These are phyloP conservation scores for Coprinopsis marcescibilis DNA, from an alignment of 768 basidiomycete species.

Conservation along the genomic window DNA sequence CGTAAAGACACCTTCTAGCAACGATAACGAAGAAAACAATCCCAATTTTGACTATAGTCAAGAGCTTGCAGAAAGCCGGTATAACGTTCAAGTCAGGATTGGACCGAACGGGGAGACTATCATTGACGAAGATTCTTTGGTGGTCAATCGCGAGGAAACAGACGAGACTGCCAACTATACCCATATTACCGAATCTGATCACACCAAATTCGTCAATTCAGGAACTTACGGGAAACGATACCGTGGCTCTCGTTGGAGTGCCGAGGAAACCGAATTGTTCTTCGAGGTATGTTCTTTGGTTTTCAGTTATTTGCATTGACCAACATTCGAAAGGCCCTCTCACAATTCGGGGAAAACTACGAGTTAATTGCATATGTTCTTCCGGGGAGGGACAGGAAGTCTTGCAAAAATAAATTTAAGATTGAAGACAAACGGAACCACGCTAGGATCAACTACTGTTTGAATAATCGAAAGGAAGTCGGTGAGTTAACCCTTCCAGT, in stretches of 20 bases:
- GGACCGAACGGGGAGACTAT: slow-evolving; percentile 85
- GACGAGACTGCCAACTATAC: slow-evolving; percentile 67
- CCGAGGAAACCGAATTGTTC: slow-evolving; percentile 86
- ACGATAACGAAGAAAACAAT: slow-evolving; percentile 39
- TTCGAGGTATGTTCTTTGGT: slow-evolving; percentile 55
- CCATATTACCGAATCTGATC: slow-evolving; percentile 77
- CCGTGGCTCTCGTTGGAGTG: slow-evolving; percentile 82
- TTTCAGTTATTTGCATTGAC: slow-evolving; percentile 3
- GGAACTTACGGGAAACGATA: slow-evolving; percentile 75
- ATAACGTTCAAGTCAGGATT: slow-evolving; percentile 81
- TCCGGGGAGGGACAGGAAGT: slow-evolving; percentile 79
- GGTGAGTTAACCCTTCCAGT: too few relatives aligned
- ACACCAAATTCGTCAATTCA: slow-evolving; percentile 82
- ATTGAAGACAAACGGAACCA: slow-evolving; percentile 80
- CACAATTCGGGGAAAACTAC: slow-evolving; percentile 89
- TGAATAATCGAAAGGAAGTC: slow-evolving; percentile 73
- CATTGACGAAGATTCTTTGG: slow-evolving; percentile 79
- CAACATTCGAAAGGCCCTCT: slow-evolving; percentile 57
- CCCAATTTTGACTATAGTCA: slow-evolving; percentile 69
- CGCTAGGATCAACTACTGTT: slow-evolving; percentile 64
- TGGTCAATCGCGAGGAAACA: slow-evolving; percentile 69
- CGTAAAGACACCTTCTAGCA: slow-evolving; percentile 12
- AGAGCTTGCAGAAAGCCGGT: slow-evolving; percentile 59
- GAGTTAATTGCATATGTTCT: slow-evolving; percentile 85
- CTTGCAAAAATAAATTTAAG: slow-evolving; percentile 93